Base-by-base conservation (phyloP, 192 early-diverging fungal species). In the Diversispora epigaea region DNA sequence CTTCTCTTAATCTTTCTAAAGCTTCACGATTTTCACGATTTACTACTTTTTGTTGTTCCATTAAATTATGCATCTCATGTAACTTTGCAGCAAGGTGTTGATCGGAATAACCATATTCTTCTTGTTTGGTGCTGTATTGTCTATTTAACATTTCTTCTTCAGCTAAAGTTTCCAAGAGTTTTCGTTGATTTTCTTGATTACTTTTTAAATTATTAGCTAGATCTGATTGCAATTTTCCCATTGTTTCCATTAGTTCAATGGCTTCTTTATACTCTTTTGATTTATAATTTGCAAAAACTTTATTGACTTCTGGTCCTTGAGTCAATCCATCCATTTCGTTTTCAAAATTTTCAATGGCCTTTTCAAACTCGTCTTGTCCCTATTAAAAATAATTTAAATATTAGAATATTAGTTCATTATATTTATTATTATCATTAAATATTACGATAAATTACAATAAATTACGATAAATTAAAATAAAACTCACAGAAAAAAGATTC, bases 341-440 rank as follows among this genome's bases (percentile, higher is more conserved):
- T 15, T 69, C 68, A 52, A 69, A 69, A 25, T 39, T 54, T 40
- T 45, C 50, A 54, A 69, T 69, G 5, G 68, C 72, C 7, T 22
- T 14, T 10, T 63, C 45, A 25, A 74, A 74, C 2, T 74, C 72
- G 1, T 74, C 72, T 32, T 44, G 21, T 8, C 11, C 15, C 55
- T 74, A 41, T n/a, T 5, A 32, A 57, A 63, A 73, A 5, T 56
- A 10, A n/a, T 12, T 50, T 9, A 6, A 25, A 50, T 46, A 15
- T 55, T 61, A 22, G 15, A 60, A 41, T 44, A 41, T 3, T 40
- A 9, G 15, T 46, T 52, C 25, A 47, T 54, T 61, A 61, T 22
- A 17, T 44, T 19, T 58, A 17, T 21, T 25, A 52, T 52, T 39
- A 25, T 19, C 17, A 3, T 47, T 44, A 21, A 32, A 41, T 43